These are phyloP conservation scores for Aschersonia sp. DNA, from an alignment of 2,329 filamentous ascomycete species.

Conservation along the genomic window DNA sequence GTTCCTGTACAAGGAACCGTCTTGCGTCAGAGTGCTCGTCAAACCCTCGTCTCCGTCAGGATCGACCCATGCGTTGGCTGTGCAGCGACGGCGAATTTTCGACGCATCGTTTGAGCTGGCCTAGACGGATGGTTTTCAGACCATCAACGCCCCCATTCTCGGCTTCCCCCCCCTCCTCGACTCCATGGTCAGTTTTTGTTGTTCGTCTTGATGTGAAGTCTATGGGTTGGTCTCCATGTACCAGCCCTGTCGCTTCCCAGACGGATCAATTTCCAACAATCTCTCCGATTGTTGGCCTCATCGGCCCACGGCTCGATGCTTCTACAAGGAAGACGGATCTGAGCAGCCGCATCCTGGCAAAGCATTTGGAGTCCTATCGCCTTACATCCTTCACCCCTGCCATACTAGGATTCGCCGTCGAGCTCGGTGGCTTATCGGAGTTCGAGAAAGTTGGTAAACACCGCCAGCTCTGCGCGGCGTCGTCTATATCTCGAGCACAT, in stretches of 20 bases:
- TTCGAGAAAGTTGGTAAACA: background rate
- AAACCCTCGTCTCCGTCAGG: background rate
- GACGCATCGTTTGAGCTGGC: too few species aligned
- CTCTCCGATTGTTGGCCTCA: background rate
- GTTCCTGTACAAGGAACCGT: background rate
- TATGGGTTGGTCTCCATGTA: background rate
- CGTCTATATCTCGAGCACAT: too few species aligned
- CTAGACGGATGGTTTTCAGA: too few species aligned
- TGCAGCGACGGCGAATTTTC: too few species aligned
- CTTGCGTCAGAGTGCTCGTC: background rate
- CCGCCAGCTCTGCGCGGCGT: background rate
- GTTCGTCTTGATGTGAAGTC: background rate
- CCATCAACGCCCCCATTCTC: too few species aligned
- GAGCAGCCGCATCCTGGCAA: background rate
- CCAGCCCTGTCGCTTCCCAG: background rate
- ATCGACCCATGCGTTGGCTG: background rate
- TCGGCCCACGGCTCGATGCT: background rate
- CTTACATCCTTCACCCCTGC: background rate
- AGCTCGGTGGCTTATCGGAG: background rate
- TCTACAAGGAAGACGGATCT: background rate
- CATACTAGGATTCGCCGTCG: background rate
- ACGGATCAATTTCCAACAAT: background rate
- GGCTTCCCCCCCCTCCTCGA: too few species aligned
- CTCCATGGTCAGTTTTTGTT: too few species aligned
- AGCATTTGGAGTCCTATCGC: background rate